Evolutionary conservation across 2,329 filamentous ascomycete species (phyloP), one percentile per base, ranked within the genome.

Genomic region (Alternaria solani): DNA sequence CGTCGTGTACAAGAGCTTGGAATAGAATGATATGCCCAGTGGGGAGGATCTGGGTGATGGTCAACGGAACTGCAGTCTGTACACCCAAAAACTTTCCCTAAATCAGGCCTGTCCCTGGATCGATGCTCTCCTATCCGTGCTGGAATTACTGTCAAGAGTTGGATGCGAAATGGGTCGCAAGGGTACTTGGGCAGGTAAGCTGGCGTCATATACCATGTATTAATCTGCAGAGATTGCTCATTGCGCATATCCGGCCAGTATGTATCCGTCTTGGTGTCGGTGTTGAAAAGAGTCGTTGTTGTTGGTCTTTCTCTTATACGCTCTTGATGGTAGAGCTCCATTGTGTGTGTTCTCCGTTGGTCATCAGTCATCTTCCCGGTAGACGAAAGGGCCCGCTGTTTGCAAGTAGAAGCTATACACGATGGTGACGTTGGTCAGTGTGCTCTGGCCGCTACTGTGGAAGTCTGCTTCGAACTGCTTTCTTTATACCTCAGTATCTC

Each of bases 11-110:
- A 30, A 30, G 5, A 4, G 30, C 28, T 4, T 8, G n/a, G 5
- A 32, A 11, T 34, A 11, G 20, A 23, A 23, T 4, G 20, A 2
- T 2, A 4, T 23, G 20, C 20, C 20, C 20, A 23, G 20, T 23
- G 20, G 20, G 4, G 20, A 23, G 20, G 2, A 23, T 23, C 4
- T 4, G 4, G 14, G 3, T 12, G 16, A 7, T 20, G 12, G 11
- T 7, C 7, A 5, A 12, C 9, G n/a, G 9, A 14, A 32, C 1
- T 23, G 12, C 2, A 34, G 44, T 32, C 12, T 16, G 4, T 12
- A 9, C 0, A 4, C 1, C 5, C 4, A 1, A 18, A 5, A 14
- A 20, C 20, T 11, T 9, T 18, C 11, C 18, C 2, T 9, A 4
- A 11, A 14, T 7, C 4, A 12, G 9, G 8, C 0, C 11, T 18